A percentile compares a stretch with the other conserved stretches of the same genome.
Evolutionary conservation across 805 yeast genomes (phyloP).

Genomic region (Metschnikowia hibisci): DNA sequence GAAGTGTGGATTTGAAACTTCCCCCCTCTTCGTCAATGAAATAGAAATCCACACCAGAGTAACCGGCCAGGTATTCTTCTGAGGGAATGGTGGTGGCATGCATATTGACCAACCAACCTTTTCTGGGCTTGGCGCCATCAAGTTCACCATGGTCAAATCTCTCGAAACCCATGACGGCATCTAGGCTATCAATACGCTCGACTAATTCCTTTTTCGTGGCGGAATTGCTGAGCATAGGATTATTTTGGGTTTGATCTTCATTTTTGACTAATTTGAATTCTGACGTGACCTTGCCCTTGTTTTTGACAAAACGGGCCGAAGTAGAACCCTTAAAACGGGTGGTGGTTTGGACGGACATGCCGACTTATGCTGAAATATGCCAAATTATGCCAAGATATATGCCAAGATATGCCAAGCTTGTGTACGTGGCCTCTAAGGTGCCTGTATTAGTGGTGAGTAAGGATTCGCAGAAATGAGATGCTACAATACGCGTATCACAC

Average conservation of each 20-base stretch:
- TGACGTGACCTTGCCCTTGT: conserved; percentile 21
- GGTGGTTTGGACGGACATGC: conserved; percentile 6
- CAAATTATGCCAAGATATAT: no score
- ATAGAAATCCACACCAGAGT: conserved; percentile 89
- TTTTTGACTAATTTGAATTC: conserved; percentile 14
- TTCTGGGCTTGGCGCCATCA: conserved; percentile 42
- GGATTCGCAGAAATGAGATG: conserved; percentile 5
- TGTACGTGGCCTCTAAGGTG: no score
- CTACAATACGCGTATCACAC: conserved; percentile 3
- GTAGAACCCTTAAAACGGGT: conserved; percentile 39
- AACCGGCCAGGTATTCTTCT: conserved; percentile 58
- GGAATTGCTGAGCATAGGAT: conserved; percentile 37
- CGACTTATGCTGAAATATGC: no score
- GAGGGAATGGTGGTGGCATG: conserved; percentile 75
- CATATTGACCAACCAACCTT: conserved; percentile 94
- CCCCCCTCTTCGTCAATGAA: conserved; percentile 97
- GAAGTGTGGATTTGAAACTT: conserved; percentile 79
- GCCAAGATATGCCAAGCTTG: no score
- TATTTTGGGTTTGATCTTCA: conserved; percentile 22
- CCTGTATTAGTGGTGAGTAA: background rate
- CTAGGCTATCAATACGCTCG: conserved; percentile 63
- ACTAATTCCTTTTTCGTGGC: conserved; percentile 50
- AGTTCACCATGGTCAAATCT: conserved; percentile 68
- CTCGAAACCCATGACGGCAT: conserved; percentile 83
- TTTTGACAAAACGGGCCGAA: conserved; percentile 52